A percentile compares a stretch with the other conserved stretches of the same genome.
phyloP scores from a whole-genome alignment of 176 grass and related monocot genomes.

The Pontederia crassipes region DNA sequence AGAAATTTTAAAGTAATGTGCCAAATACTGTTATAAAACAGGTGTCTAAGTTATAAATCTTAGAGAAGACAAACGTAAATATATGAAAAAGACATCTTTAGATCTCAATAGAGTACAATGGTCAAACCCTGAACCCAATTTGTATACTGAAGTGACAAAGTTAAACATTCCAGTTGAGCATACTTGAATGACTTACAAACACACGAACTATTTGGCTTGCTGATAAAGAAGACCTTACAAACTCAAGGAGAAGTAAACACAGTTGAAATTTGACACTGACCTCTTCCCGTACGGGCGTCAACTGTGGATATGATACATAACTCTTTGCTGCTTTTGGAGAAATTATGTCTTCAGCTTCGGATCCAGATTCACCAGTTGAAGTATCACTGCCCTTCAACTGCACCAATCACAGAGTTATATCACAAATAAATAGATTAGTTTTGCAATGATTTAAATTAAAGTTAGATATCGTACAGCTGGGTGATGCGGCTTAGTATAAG shows the following conservation, averaged over 20 bases:
- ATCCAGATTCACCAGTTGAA: not conserved
- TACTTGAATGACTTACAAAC: too few species aligned
- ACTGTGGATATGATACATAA: not conserved
- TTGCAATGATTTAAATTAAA: not conserved
- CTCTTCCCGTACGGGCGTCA: conserved; percentile 7
- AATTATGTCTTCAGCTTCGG: conserved; percentile 7
- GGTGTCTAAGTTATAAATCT: too few species aligned
- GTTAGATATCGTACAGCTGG: not conserved
- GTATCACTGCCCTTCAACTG: not conserved
- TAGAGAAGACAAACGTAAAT: too few species aligned
- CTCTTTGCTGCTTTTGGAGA: not conserved
- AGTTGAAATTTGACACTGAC: not conserved
- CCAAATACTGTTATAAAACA: too few species aligned
- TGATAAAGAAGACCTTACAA: not conserved
- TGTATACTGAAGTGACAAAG: too few species aligned
- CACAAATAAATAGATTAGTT: too few species aligned
- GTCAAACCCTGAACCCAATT: too few species aligned
- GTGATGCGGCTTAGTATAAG: conserved; percentile 1
- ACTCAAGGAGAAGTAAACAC: not conserved
- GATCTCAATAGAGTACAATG: too few species aligned
- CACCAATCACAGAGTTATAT: not conserved
- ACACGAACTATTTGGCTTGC: not conserved
- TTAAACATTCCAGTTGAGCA: too few species aligned
- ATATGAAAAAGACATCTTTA: too few species aligned
- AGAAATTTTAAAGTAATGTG: too few species aligned